A percentile compares a stretch with the other conserved stretches of the same genome.
phyloP scores from a whole-genome alignment of 2,329 filamentous ascomycete genomes.

The Colletotrichum sp. region DNA sequence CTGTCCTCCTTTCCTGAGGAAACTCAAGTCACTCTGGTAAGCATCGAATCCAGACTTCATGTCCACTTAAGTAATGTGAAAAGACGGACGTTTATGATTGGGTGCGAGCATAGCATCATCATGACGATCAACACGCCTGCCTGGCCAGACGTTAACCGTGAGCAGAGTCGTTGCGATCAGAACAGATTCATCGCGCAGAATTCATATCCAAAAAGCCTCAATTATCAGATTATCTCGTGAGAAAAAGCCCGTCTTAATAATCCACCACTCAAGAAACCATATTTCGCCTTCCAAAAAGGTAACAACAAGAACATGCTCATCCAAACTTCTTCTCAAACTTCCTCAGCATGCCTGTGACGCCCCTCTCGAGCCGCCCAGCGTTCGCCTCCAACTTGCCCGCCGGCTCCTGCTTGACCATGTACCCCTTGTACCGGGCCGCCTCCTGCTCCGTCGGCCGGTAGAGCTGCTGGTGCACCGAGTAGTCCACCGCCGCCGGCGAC shows the following conservation, averaged over 20 bases:
- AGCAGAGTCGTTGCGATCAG: not conserved
- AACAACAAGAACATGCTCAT: slow-evolving; percentile 28
- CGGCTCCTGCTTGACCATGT: slow-evolving; percentile 49
- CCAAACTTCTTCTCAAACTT: slow-evolving; percentile 80
- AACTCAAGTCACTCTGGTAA: not conserved
- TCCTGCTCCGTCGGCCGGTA: slow-evolving; percentile 74
- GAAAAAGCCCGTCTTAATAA: not conserved
- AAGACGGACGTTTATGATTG: not conserved
- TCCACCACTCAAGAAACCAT: not conserved
- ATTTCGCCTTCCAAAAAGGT: not conserved
- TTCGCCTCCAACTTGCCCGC: slow-evolving; percentile 66
- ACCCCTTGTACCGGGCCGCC: slow-evolving; percentile 45
- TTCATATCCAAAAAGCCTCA: not conserved
- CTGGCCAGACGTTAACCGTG: not conserved
- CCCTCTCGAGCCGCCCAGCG: slow-evolving; percentile 71
- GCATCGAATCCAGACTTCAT: not conserved
- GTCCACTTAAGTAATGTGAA: not conserved
- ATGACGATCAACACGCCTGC: not conserved
- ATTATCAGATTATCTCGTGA: not conserved
- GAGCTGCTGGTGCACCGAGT: slow-evolving; percentile 69
- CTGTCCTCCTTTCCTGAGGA: not conserved
- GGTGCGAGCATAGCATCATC: not conserved
- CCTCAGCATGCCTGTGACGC: slow-evolving; percentile 75
- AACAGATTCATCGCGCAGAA: not conserved
- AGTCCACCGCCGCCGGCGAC: slow-evolving; percentile 42